Evolutionary conservation across 2,329 filamentous ascomycete species (phyloP).

Genomic region (Cladosporium oxysporum): DNA sequence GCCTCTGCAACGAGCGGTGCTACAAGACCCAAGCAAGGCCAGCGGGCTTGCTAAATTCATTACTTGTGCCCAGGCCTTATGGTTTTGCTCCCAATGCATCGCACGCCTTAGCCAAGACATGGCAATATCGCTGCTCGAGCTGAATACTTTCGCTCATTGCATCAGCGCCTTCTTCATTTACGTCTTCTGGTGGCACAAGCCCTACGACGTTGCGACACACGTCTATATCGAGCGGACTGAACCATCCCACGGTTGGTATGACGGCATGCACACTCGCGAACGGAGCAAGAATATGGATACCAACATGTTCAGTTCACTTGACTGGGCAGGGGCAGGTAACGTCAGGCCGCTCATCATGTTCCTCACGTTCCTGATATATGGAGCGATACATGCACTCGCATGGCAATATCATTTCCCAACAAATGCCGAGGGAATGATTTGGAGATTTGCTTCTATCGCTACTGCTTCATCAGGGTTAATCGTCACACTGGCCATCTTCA

Average conservation of each 20-base stretch:
- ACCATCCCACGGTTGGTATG: no score
- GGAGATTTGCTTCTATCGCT: neutral
- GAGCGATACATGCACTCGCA: constrained; percentile 6
- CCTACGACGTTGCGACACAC: constrained; percentile 25
- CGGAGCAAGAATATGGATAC: neutral
- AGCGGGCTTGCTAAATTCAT: constrained; percentile 24
- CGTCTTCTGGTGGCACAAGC: constrained; percentile 30
- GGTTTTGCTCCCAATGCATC: constrained; percentile 29
- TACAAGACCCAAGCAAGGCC: constrained; percentile 23
- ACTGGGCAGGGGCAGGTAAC: neutral
- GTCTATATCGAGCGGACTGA: neutral
- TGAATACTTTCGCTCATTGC: constrained; percentile 29
- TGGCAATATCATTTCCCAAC: constrained; percentile 7
- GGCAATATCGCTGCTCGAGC: constrained; percentile 27
- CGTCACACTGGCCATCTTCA: neutral
- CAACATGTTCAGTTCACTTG: neutral
- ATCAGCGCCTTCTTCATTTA: constrained; percentile 28
- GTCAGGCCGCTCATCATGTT: neutral
- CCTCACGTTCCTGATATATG: neutral
- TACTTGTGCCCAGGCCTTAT: constrained; percentile 24
- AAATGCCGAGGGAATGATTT: neutral
- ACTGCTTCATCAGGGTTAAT: constrained; percentile 3
- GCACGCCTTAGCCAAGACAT: constrained; percentile 23
- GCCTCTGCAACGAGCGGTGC: neutral
- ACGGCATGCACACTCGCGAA: neutral